Base-by-base conservation (phyloP, 148 eudicot species). In the Amaranthus palmeri region DNA sequence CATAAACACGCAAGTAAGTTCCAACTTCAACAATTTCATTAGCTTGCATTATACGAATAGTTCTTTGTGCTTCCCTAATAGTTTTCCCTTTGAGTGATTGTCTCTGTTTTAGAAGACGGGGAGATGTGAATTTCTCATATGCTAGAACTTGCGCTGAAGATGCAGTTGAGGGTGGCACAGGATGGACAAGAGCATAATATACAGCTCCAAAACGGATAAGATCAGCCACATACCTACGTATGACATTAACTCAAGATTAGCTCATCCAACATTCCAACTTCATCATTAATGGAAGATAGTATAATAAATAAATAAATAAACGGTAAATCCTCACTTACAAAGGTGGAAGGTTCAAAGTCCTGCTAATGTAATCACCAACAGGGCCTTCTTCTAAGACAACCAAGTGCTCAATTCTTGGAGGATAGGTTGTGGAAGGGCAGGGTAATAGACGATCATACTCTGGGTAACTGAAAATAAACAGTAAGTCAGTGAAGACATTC, bases 161-260 rank as follows among this genome's bases (percentile, higher is more conserved):
- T 47, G 99, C 99, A 77, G 81, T 92, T 74, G 90, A 75, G 75
- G 99, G 99, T 42, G 97, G 97, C 61, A 82, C 67, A 18, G 99
- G 99, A 74, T 86, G 89, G 70, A 95, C 92, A 69, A 92, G 93
- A 72, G 99, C 99, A 76, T 86, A 89, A 80, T 88, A 85, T 54
- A 95, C 92, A 73, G 99, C 93, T 80, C 99, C 99, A 83, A 95
- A 92, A 45, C 77, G 90, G 81, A 95, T 95, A 55, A 95, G 96
- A 72, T 95, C 97, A 79, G 89, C 86, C 84, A 92, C 97, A 88
- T 81, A 95, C 85, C 99, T 95, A 82, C 76, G 76, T 54, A 46
- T 53, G 78, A 45, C 55, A 82, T 80, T 72, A n/a, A 68, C 10
- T 51, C 6, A 53, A 72, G 50, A 77, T 64, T 44, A 77, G 6